Conservation (phyloP, 2,329 filamentous ascomycete genomes). For the Aspergillus sp. region DNA sequence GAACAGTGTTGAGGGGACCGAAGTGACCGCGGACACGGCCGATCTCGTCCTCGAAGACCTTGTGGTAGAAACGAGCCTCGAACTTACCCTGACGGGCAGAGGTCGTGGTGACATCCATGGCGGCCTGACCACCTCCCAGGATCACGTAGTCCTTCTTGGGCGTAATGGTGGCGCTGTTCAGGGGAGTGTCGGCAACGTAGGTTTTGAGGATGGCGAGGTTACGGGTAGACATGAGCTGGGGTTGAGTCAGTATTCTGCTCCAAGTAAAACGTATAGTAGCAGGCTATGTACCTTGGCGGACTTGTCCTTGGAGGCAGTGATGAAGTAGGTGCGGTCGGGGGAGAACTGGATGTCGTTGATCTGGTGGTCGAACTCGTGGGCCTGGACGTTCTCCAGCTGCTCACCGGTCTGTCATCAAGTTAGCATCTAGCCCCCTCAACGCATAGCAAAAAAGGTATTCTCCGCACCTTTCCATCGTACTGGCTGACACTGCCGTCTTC, state of each 20-base stretch:
- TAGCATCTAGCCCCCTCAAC: conserved; percentile 11
- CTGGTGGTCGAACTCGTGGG: conserved; percentile 78
- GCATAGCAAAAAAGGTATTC: not conserved
- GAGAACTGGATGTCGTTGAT: conserved; percentile 97
- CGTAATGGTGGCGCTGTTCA: conserved; percentile 93
- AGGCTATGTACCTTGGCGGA: conserved; percentile 70
- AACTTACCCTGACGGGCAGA: conserved; percentile 96
- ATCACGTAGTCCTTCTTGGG: conserved; percentile 97
- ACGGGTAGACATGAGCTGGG: conserved; percentile 79
- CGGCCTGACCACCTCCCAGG: conserved; percentile 94
- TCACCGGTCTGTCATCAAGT: conserved; percentile 67
- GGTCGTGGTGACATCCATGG: conserved; percentile 98
- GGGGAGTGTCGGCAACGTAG: conserved; percentile 86
- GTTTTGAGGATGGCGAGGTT: conserved; percentile 92
- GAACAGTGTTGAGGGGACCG: conserved; percentile 93
- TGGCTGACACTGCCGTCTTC: conserved; percentile 91
- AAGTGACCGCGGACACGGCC: conserved; percentile 97
- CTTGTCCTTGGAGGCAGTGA: conserved; percentile 98
- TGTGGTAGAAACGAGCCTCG: conserved; percentile 99
- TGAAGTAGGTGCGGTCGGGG: conserved; percentile 92
- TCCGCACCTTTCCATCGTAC: conserved; percentile 80
- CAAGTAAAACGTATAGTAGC: too few relatives aligned
- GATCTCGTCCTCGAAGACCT: conserved; percentile 98
- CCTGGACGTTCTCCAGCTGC: conserved; percentile 74
- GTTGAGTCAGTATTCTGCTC: too few relatives aligned